Percentiles rank a stretch among this genome's conserved stretches.
These are phyloP conservation scores for Microdochium paspali DNA, from an alignment of 2,329 filamentous ascomycete species.

Conservation along the genomic window DNA sequence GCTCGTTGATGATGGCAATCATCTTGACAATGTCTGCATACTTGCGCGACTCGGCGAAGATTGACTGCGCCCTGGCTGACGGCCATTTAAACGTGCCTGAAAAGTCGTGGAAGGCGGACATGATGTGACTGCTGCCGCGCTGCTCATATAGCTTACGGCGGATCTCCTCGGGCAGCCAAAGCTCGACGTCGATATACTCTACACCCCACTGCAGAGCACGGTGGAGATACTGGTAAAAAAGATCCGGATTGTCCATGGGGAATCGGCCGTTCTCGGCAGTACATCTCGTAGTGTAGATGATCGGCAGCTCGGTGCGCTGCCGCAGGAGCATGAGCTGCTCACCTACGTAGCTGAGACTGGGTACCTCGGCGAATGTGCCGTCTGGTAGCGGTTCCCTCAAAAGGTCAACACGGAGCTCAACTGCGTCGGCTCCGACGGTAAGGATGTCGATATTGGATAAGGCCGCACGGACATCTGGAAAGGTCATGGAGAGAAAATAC, in stretches of 20 bases:
- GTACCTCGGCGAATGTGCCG: constrained; percentile 53
- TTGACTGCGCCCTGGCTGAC: constrained; percentile 57
- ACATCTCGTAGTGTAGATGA: constrained; percentile 81
- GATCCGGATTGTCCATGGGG: constrained; percentile 66
- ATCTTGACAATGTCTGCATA: constrained; percentile 87
- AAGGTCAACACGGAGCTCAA: constrained; percentile 77
- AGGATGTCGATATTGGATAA: constrained; percentile 79
- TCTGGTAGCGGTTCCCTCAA: constrained; percentile 61
- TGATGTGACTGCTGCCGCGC: constrained; percentile 73
- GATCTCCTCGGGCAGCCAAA: constrained; percentile 76
- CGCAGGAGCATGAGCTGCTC: constrained; percentile 78
- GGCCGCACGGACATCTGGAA: constrained; percentile 74
- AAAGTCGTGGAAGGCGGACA: constrained; percentile 89
- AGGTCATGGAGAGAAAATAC: constrained; percentile 81
- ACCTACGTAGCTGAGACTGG: constrained; percentile 75
- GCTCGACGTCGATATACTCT: constrained; percentile 82
- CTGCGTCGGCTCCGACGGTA: constrained; percentile 76
- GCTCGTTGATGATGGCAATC: constrained; percentile 73
- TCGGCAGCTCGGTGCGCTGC: constrained; percentile 78
- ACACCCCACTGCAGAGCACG: constrained; percentile 82
- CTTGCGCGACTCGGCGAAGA: constrained; percentile 62
- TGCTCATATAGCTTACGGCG: constrained; percentile 56
- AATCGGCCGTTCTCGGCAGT: constrained; percentile 76
- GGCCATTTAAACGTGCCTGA: constrained; percentile 79
- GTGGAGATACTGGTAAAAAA: constrained; percentile 74